These are phyloP conservation scores for Beauveria brongniartii DNA, from an alignment of 2,329 filamentous ascomycete species.

Conservation along the genomic window DNA sequence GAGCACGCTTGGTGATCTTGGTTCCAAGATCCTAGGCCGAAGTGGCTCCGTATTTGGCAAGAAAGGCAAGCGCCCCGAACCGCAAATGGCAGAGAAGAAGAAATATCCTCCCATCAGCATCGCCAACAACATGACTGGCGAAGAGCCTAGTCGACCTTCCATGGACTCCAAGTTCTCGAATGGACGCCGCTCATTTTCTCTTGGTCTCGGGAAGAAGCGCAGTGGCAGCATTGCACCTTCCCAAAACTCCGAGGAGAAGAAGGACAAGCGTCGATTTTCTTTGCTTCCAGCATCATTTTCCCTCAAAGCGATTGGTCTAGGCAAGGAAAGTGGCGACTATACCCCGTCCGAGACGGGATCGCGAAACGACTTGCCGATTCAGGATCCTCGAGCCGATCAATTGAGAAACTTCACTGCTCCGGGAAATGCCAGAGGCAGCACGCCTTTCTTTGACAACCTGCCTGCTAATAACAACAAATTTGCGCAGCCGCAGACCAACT, in stretches of 20 bases:
- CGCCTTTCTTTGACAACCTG: conserved; percentile 31
- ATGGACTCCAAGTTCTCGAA: conserved; percentile 57
- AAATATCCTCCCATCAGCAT: conserved; percentile 89
- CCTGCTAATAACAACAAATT: background rate
- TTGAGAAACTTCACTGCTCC: conserved; percentile 26
- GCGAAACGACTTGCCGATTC: conserved; percentile 45
- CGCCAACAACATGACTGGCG: conserved; percentile 59
- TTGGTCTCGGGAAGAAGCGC: conserved; percentile 61
- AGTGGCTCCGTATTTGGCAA: conserved; percentile 75
- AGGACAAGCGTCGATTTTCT: conserved; percentile 59
- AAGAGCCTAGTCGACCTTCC: conserved; percentile 50
- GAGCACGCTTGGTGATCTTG: conserved; percentile 70
- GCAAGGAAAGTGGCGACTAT: conserved; percentile 43
- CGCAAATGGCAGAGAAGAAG: conserved; percentile 56
- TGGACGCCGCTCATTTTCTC: conserved; percentile 57
- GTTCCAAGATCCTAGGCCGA: conserved; percentile 77
- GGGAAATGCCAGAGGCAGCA: conserved; percentile 27
- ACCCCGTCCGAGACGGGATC: conserved; percentile 39
- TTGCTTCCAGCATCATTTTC: conserved; percentile 58
- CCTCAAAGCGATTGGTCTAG: conserved; percentile 54
- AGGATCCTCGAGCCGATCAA: conserved; percentile 30
- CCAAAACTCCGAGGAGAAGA: conserved; percentile 49
- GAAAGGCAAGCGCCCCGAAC: conserved; percentile 38
- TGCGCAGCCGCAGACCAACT: conserved; percentile 14
- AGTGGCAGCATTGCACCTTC: conserved; percentile 57